Evolutionary conservation across 495 filamentous ascomycete species (phyloP), one percentile per base, ranked within the genome.

Genomic region (Xylona heveae): DNA sequence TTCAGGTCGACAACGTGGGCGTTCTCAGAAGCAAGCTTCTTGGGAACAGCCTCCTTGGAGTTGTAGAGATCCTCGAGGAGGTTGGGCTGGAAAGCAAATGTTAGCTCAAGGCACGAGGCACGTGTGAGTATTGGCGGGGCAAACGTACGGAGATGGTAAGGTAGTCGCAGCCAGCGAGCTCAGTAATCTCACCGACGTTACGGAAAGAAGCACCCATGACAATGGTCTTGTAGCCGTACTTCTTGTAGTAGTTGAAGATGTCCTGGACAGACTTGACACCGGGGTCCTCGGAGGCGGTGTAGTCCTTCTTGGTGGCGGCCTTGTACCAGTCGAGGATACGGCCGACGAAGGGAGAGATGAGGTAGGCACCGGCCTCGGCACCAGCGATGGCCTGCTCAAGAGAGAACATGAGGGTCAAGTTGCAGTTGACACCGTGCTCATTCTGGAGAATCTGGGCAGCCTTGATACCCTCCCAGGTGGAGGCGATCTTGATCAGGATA

Each of bases 181-280:
- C 90, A 27, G 77, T 93, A 59, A 99, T 91, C 64, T 99, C 88
- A 40, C 88, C 88, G 33, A 61, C 57, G 61, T 78, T 93, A 46
- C 88, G 67, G 79, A 99, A 99, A 9, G 83, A 93, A 41, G 88
- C 88, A 49, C 88, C 88, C 88, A 99, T 99, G 52, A 99, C 88
- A 47, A 91, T 91, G 54, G 88, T 97, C 45, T 88, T 84, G 71
- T 99, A 94, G 48, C 77, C 82, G 57, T 64, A 76, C 67, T 94
- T 99, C 80, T 99, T 99, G 74, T 99, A 99, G 78, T 99, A 99
- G 66, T 99, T 91, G 76, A 77, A 99, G 66, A 99, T 99, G 52
- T 44, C 48, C 69, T 93, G 68, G 46, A 99, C 90, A 44, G 74
- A 82, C 64, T 83, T 74, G 59, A 99, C 88, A 59, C 88, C 88